Evolutionary conservation across 805 yeast genomes (phyloP), one percentile per base, ranked within the genome.

Genomic region (Yarrowia osloensis): DNA sequence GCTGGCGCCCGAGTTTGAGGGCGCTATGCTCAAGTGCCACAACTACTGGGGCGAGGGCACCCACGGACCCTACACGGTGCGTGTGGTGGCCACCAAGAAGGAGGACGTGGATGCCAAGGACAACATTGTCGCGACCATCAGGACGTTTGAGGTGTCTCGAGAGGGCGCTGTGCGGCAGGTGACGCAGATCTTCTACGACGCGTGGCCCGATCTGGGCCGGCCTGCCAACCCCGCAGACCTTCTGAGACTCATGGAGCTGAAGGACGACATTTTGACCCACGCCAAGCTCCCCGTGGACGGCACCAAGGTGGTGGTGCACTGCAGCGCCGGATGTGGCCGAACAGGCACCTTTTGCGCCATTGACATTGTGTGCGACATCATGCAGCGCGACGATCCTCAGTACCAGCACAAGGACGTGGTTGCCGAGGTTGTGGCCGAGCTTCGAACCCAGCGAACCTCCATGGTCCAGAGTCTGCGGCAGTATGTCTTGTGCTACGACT

Each of bases 291-390:
- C 47, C 28, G 21, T 46, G 33, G 47, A 63, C 15, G 67, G 50
- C 75, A 77, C 7, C 89, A 90, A 47, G 29, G 83, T 86, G 2
- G 73, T 91, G 50, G 91, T 89, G 46, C 98, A 94, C 78, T 94
- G 99, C 76, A 89, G 96, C 15, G 98, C 98, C 1, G 99, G 99
- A 0, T 94, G 97, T 77, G 99, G 99, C 11, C 82, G 99, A 68
- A 94, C 98, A 0, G 99, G 99, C 2, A 90, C 97, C 2, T 88
- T 90, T 74, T 89, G 80, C 71, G 68, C 82, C 46, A 71, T 78
- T 70, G 75, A 81, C 72, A 70, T 76, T 52, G 71, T 77, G 13
- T 76, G 82, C 13, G 84, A 61, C 31, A 44, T 61, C 28, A 21
- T 31, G 42, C 31, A 54, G 33, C 57, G 57, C 28, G 15, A 33